Evolutionary conservation across 2,329 filamentous ascomycete species (phyloP).

Genomic region (Diaporthe ampelina): DNA sequence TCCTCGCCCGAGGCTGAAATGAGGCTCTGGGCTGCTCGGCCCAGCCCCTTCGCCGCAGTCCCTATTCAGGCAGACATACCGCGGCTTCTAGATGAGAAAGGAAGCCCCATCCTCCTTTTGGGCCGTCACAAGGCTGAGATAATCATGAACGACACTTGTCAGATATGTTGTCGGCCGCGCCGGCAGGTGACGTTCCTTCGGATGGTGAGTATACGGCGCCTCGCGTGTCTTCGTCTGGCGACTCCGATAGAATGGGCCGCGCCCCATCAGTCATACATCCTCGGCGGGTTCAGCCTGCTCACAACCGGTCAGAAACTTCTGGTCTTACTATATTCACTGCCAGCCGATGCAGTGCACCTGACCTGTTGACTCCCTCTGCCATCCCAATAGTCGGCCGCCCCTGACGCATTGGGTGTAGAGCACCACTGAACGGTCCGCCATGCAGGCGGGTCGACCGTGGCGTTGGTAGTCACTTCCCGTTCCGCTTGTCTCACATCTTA

Average conservation of each 20-base stretch:
- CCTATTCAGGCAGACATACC: neutral
- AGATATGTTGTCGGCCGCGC: conserved; percentile 14
- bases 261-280: neutral
- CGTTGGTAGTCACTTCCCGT: neutral
- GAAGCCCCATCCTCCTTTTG: neutral
- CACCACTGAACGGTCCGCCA: neutral
- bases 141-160: conserved; percentile 1
- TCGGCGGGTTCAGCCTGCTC: neutral
- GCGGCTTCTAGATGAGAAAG: neutral
- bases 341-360: neutral
- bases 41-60: neutral
- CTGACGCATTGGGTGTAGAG: neutral
- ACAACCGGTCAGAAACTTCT: neutral
- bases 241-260: neutral
- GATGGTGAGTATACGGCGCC: neutral
- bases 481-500: neutral
- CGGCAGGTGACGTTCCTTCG: conserved; percentile 11
- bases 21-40: neutral
- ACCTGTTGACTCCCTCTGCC: neutral
- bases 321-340: neutral
- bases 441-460: neutral
- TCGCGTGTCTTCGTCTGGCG: neutral
- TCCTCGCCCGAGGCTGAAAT: neutral
- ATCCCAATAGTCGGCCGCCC: neutral
- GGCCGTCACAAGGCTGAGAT: neutral